phyloP scores from a whole-genome alignment of 805 yeast species.

The Candida manassasensis region DNA sequence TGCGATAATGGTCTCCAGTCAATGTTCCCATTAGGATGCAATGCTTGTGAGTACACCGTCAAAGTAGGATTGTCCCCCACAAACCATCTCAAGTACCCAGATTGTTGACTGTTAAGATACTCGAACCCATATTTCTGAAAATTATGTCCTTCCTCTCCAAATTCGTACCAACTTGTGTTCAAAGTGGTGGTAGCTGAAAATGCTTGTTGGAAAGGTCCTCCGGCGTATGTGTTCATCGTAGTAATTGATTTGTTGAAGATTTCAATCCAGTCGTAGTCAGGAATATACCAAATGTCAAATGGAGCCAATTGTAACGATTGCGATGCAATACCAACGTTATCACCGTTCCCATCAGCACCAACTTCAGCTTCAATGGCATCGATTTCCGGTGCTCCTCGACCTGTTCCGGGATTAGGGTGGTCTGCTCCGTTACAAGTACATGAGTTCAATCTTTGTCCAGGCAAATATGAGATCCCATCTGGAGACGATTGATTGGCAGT shows the following conservation, averaged over 20 bases:
- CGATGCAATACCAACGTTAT: slow-evolving; percentile 63
- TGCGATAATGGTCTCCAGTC: slow-evolving; percentile 76
- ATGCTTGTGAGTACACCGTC: slow-evolving; percentile 65
- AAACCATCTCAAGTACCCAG: slow-evolving; percentile 81
- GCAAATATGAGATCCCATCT: slow-evolving; percentile 36
- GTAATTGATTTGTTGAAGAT: slow-evolving; percentile 66
- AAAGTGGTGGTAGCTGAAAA: slow-evolving; percentile 78
- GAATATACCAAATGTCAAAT: slow-evolving; percentile 88
- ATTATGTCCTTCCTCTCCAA: slow-evolving; percentile 44
- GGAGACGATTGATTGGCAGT: slow-evolving; percentile 38
- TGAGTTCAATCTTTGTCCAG: slow-evolving; percentile 30
- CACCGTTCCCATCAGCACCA: slow-evolving; percentile 37
- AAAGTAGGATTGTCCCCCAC: slow-evolving; percentile 77
- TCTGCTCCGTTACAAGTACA: slow-evolving; percentile 35
- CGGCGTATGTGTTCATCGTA: slow-evolving; percentile 79
- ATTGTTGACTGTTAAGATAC: slow-evolving; percentile 54
- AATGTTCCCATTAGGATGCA: slow-evolving; percentile 88
- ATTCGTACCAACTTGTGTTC: slow-evolving; percentile 78
- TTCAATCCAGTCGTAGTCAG: slow-evolving; percentile 78
- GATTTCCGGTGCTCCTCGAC: slow-evolving; percentile 57
- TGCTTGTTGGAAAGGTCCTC: slow-evolving; percentile 94
- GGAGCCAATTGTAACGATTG: slow-evolving; percentile 94
- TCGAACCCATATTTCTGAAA: slow-evolving; percentile 79
- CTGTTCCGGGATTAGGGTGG: slow-evolving; percentile 34
- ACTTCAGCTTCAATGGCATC: slow-evolving; percentile 86